Conservation (phyloP, 768 basidiomycete genomes). For the Tulasnella calospora region DNA sequence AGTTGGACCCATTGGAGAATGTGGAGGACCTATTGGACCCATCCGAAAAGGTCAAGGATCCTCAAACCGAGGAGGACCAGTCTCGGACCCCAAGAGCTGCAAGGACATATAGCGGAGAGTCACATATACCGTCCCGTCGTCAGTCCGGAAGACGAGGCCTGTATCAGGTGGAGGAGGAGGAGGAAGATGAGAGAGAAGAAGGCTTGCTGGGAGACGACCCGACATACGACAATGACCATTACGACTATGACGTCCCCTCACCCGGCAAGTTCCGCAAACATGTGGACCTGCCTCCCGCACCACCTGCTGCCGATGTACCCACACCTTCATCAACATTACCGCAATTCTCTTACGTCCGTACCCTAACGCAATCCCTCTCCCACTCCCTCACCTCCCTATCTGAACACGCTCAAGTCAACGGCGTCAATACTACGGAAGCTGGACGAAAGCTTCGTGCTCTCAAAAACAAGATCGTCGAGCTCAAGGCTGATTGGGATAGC, state of each 20-base stretch:
- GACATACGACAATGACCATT: slow-evolving; percentile 43
- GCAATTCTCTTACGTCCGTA: slow-evolving; percentile 65
- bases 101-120: background rate
- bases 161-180: slow-evolving; percentile 26
- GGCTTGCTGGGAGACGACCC: slow-evolving; percentile 34
- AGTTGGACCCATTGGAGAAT: slow-evolving; percentile 57
- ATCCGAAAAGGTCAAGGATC: slow-evolving; percentile 5
- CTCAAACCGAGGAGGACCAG: slow-evolving; percentile 24
- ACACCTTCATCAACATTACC: slow-evolving; percentile 59
- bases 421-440: slow-evolving; percentile 77
- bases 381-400: slow-evolving; percentile 71
- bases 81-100: slow-evolving; percentile 29
- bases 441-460: slow-evolving; percentile 80
- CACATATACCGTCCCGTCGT: background rate
- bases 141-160: slow-evolving; percentile 7
- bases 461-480: slow-evolving; percentile 75
- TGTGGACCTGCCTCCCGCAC: slow-evolving; percentile 47
- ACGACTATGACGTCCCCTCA: slow-evolving; percentile 41
- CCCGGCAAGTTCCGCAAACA: slow-evolving; percentile 43
- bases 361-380: slow-evolving; percentile 68
- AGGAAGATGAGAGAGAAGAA: slow-evolving; percentile 20
- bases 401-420: slow-evolving; percentile 84
- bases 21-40: slow-evolving; percentile 45
- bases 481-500: slow-evolving; percentile 78
- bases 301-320: slow-evolving; percentile 40